Conservation (phyloP, 1,284 basidiomycete species). For the Cutaneotrichosporon arboriforme region DNA sequence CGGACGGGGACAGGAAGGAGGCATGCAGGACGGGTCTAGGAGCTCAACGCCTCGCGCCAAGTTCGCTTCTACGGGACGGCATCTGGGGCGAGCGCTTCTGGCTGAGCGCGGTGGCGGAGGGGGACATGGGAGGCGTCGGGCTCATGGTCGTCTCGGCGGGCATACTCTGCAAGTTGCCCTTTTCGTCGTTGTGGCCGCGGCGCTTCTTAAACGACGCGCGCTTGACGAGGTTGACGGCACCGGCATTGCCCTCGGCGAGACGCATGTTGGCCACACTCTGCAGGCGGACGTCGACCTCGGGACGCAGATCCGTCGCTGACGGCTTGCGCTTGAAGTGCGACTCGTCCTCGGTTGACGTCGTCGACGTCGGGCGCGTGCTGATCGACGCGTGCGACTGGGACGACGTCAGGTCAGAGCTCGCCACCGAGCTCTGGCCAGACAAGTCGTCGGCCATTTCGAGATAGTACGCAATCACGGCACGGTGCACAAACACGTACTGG, state of each 20-base stretch:
- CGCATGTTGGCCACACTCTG: conserved; percentile 3
- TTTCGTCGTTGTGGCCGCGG: conserved; percentile 1
- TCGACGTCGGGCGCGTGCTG: conserved; percentile 1
- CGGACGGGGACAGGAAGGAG: no score
- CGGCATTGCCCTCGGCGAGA: background rate
- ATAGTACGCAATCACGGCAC: conserved; percentile 73
- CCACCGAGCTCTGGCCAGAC: background rate
- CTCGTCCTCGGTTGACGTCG: conserved; percentile 36
- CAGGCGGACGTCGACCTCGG: conserved; percentile 15
- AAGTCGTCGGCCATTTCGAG: conserved; percentile 70
- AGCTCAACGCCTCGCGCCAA: no score
- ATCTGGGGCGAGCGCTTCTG: background rate
- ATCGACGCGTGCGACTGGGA: background rate
- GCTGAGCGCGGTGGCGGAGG: background rate
- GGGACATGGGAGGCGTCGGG: background rate
- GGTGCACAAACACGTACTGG: conserved; percentile 85
- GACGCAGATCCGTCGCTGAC: conserved; percentile 38
- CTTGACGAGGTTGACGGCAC: conserved; percentile 30
- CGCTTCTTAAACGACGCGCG: conserved; percentile 43
- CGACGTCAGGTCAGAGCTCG: background rate
- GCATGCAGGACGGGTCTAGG: no score
- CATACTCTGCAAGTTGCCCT: background rate
- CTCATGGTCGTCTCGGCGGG: background rate
- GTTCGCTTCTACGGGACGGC: background rate
- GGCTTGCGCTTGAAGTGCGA: conserved; percentile 36